These are phyloP conservation scores for Pontederia paniculata DNA, from an alignment of 176 grass and related monocot genomes.

Conservation along the genomic window DNA sequence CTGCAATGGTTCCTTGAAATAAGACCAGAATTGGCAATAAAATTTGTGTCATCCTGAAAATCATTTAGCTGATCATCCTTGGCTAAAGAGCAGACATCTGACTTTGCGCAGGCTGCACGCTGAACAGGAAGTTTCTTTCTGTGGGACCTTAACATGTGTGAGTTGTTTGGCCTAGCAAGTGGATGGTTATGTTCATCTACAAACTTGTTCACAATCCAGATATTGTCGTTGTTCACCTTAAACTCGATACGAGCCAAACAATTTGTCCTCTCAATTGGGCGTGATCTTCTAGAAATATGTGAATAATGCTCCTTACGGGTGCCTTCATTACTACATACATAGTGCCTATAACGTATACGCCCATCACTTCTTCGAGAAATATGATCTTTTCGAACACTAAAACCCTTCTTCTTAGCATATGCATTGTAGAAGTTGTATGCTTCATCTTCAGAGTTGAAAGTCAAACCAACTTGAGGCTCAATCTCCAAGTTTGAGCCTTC, in stretches of 20 bases:
- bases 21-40: neutral
- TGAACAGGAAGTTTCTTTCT: constrained; percentile 26
- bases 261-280: constrained; percentile 33
- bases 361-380: constrained; percentile 42
- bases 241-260: constrained; percentile 37
- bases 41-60: constrained; percentile 1
- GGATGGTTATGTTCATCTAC: constrained; percentile 33
- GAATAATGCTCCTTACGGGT: constrained; percentile 22
- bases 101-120: constrained; percentile 22
- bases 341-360: constrained; percentile 28
- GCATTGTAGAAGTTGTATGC: constrained; percentile 38
- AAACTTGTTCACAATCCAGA: constrained; percentile 32
- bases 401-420: constrained; percentile 33
- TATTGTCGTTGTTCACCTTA: constrained; percentile 25
- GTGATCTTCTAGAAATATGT: constrained; percentile 32
- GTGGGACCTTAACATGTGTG: constrained; percentile 34
- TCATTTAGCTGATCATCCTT: constrained; percentile 16
- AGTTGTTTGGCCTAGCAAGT: constrained; percentile 26
- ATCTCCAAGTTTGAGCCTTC: neutral
- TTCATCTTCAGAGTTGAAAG: constrained; percentile 31
- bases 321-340: constrained; percentile 40
- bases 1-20: constrained; percentile 11
- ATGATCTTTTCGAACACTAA: constrained; percentile 39
- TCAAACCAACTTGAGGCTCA: constrained; percentile 26
- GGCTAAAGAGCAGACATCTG: constrained; percentile 24